phyloP scores from a whole-genome alignment of 352 stramenopile species.

The Globisporangium orthogonon region DNA sequence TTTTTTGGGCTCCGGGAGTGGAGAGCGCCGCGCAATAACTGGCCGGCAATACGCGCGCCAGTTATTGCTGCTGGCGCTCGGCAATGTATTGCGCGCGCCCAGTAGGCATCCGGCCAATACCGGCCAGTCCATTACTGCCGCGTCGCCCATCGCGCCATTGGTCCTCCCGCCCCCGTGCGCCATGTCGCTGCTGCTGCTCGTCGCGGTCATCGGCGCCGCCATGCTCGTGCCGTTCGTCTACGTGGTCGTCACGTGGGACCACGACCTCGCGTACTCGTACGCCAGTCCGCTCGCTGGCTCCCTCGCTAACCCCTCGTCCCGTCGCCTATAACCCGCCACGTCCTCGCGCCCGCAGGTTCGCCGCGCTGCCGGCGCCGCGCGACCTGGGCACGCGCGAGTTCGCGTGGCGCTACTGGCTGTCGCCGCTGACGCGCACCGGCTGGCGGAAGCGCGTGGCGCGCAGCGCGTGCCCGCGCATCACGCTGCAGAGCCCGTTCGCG shows the following conservation, averaged over 20 bases:
- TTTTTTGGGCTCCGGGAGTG: too few relatives aligned
- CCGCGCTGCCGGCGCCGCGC: conserved; percentile 47
- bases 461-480: conserved; percentile 64
- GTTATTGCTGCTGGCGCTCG: too few relatives aligned
- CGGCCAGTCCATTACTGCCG: too few relatives aligned
- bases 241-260: conserved; percentile 71
- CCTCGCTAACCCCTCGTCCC: neutral
- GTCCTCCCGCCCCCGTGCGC: too few relatives aligned
- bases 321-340: neutral
- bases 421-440: conserved; percentile 41
- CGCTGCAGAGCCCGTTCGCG: conserved; percentile 62
- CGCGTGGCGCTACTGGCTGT: conserved; percentile 65
- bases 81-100: too few relatives aligned
- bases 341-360: conserved; percentile 27
- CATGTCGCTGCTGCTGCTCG: conserved; percentile 20
- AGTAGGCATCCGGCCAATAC: too few relatives aligned
- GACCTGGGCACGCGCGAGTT: conserved; percentile 82
- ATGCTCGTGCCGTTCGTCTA: conserved; percentile 59
- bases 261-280: conserved; percentile 58
- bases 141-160: too few relatives aligned
- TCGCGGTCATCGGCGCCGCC: conserved; percentile 40
- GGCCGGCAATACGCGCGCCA: too few relatives aligned
- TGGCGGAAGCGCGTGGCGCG: conserved; percentile 49
- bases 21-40: too few relatives aligned
- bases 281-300: neutral